These are phyloP conservation scores for Syncephalis plumigaleata DNA, from an alignment of 371 early-diverging fungal genomes.

Conservation along the genomic window DNA sequence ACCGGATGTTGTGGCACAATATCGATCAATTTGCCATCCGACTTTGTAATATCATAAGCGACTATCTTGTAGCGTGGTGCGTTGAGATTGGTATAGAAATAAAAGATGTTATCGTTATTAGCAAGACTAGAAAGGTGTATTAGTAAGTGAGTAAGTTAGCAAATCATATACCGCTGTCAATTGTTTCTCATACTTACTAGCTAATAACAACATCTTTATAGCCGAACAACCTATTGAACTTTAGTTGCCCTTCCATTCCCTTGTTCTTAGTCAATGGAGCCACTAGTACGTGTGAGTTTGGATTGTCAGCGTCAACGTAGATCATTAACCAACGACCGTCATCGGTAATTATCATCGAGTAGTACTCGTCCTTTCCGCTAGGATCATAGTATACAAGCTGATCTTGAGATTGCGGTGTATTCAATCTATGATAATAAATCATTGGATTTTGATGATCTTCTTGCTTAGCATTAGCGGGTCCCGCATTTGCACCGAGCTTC, in stretches of 20 bases:
- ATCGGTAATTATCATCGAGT: slow-evolving; percentile 15
- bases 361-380: slow-evolving; percentile 19
- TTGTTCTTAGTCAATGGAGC: slow-evolving; percentile 17
- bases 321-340: slow-evolving; percentile 37
- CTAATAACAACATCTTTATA: slow-evolving; percentile 26
- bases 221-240: slow-evolving; percentile 7
- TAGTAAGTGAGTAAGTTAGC: background rate
- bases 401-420: slow-evolving; percentile 28
- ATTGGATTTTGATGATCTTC: slow-evolving; percentile 21
- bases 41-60: slow-evolving; percentile 28
- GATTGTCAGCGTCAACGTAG: slow-evolving; percentile 15
- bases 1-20: slow-evolving; percentile 24
- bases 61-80: slow-evolving; percentile 38
- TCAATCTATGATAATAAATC: slow-evolving; percentile 29
- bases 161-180: background rate
- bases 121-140: slow-evolving; percentile 14
- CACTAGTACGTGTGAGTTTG: slow-evolving; percentile 27
- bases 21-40: slow-evolving; percentile 31
- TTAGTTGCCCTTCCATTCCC: background rate
- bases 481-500: slow-evolving; percentile 13
- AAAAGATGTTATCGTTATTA: slow-evolving; percentile 35
- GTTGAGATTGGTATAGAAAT: slow-evolving; percentile 33
- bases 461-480: slow-evolving; percentile 41
- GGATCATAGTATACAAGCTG: slow-evolving; percentile 22
- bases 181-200: slow-evolving; percentile 23